These are phyloP conservation scores for Ramalina intermedia DNA, from an alignment of 495 filamentous ascomycete species.

Conservation along the genomic window DNA sequence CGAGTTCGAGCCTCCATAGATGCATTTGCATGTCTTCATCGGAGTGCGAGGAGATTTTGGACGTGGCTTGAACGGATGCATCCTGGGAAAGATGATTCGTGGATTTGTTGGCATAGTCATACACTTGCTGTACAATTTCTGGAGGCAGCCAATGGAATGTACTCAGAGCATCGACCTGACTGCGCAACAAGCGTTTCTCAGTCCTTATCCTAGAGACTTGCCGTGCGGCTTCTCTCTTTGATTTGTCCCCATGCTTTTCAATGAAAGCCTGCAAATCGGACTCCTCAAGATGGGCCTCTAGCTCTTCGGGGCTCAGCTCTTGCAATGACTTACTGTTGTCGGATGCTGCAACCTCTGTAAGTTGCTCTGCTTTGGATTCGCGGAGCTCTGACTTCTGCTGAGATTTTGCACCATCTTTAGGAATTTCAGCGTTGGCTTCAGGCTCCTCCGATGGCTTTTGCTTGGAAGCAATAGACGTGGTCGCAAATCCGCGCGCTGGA, in stretches of 20 bases:
- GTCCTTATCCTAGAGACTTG: constrained; percentile 61
- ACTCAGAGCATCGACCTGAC: constrained; percentile 54
- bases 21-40: constrained; percentile 63
- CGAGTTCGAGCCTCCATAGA: constrained; percentile 67
- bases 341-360: too few species aligned
- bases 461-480: constrained; percentile 78
- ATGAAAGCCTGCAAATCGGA: constrained; percentile 69
- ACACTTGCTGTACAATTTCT: constrained; percentile 50
- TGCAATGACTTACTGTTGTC: constrained; percentile 23
- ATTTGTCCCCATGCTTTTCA: constrained; percentile 63
- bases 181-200: constrained; percentile 60
- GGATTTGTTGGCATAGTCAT: neutral
- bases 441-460: constrained; percentile 17
- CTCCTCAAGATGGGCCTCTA: constrained; percentile 68
- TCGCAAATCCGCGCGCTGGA: constrained; percentile 82
- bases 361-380: too few species aligned
- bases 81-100: neutral
- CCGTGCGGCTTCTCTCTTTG: constrained; percentile 48
- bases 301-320: constrained; percentile 61
- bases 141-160: constrained; percentile 64
- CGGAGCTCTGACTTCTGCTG: too few species aligned
- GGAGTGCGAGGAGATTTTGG: constrained; percentile 4
- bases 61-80: neutral
- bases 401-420: too few species aligned
- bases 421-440: too few species aligned